phyloP scores from a whole-genome alignment of 1,139 yeast species.

The Scheffersomyces quercinus region DNA sequence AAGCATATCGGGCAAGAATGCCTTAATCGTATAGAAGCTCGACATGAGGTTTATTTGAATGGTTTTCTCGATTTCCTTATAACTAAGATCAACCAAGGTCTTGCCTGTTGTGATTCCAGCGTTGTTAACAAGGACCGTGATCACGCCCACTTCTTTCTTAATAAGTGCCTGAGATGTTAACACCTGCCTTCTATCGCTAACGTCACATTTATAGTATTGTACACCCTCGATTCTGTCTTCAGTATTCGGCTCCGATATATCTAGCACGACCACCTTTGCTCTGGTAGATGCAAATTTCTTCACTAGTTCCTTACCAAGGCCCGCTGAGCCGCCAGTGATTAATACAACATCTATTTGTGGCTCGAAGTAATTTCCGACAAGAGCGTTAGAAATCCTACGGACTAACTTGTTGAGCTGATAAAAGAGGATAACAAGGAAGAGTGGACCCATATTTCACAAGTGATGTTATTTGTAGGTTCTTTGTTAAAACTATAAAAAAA shows the following conservation, averaged over 20 bases:
- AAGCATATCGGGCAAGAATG: slow-evolving; percentile 74
- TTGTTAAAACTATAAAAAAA: background rate
- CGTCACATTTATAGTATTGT: slow-evolving; percentile 66
- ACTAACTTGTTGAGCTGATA: slow-evolving; percentile 29
- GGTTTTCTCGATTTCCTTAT: slow-evolving; percentile 59
- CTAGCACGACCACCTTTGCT: slow-evolving; percentile 63
- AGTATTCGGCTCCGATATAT: slow-evolving; percentile 46
- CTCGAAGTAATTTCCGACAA: slow-evolving; percentile 55
- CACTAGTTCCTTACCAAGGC: slow-evolving; percentile 72
- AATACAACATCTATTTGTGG: slow-evolving; percentile 57
- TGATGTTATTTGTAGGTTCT: background rate
- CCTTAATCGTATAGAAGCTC: slow-evolving; percentile 66
- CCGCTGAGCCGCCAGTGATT: slow-evolving; percentile 83
- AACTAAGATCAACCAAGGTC: slow-evolving; percentile 51
- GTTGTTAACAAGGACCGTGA: slow-evolving; percentile 73
- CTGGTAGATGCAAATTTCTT: slow-evolving; percentile 37
- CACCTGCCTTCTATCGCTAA: slow-evolving; percentile 45
- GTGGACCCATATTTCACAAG: slow-evolving; percentile 4
- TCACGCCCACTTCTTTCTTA: slow-evolving; percentile 51
- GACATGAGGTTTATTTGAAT: slow-evolving; percentile 69
- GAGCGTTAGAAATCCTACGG: slow-evolving; percentile 30
- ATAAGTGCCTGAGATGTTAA: slow-evolving; percentile 39
- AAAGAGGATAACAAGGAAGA: slow-evolving; percentile 1
- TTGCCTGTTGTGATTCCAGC: slow-evolving; percentile 76
- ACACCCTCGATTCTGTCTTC: slow-evolving; percentile 41